Evolutionary conservation across 257 asterid species (phyloP), one percentile per base, ranked within the genome.

Genomic region (Plantago ovata): DNA sequence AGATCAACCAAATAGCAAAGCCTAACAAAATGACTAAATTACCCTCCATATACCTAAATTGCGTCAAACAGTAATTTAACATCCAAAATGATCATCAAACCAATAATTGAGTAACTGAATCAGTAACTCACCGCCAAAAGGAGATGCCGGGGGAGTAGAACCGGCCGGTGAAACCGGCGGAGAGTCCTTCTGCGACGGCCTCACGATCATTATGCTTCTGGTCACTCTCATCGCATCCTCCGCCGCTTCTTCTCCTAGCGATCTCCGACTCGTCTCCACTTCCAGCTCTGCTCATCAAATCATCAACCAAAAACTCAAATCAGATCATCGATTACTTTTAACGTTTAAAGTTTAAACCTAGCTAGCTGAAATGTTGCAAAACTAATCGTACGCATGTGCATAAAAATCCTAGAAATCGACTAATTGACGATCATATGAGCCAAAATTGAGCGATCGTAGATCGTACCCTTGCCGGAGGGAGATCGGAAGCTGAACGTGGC

Each of bases 81-180:
- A 48, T 50, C 57, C 36, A 36, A 5, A 13, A 8, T 10, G 13
- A 49, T 24, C 6, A 12, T 33, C 50, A 44, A 21, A 14, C 18
- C 42, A 33, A 20, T 24, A 53, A 51, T 18, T 15, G 56, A 42
- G 46, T 15, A 54, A 32, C 13, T 38, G 24, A 54, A 54, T 32
- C 10, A 54, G 21, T 13, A 56, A 56, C 80, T 79, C 73, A 92
- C 98, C 98, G 67, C 87, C 73, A 49, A 88, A 92, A 60, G 98
- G 96, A 58, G 98, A 92, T 49, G 82, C 85, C 78, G 98, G 98
- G 39, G 95, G 85, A 0, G 98, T 83, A 38, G 93, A 67, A 9
- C 87, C 92, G 53, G 94, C 89, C 0, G 94, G 94, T 1, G 95
- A 89, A 28, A 70, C 81, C 51, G 97, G 97, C 46, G 95, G 95